These are phyloP conservation scores for Eutypella sp. DNA, from an alignment of 2,329 filamentous ascomycete genomes.

Conservation along the genomic window DNA sequence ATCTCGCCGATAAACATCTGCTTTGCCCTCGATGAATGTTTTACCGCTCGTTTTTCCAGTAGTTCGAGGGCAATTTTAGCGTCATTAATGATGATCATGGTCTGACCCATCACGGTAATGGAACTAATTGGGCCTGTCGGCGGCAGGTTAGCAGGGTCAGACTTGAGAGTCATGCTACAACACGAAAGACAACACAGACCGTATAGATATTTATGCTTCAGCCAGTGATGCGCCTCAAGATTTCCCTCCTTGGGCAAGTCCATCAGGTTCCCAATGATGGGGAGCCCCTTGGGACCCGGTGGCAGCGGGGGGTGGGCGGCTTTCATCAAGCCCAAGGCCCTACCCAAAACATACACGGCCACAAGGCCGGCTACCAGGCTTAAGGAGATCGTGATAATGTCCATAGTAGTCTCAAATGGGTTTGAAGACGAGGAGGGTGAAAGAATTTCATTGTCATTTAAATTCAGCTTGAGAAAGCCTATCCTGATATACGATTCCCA, in stretches of 20 bases:
- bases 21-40: constrained; percentile 30
- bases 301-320: constrained; percentile 37
- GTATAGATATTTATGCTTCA: constrained; percentile 35
- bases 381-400: no score
- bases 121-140: constrained; percentile 29
- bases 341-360: no score
- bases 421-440: no score
- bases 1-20: constrained; percentile 30
- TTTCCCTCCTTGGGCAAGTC: constrained; percentile 39
- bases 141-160: neutral
- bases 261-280: constrained; percentile 44
- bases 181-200: constrained; percentile 12
- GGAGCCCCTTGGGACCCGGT: constrained; percentile 44
- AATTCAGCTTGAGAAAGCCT: no score
- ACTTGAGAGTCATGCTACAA: neutral
- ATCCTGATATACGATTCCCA: no score
- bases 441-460: no score
- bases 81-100: constrained; percentile 37
- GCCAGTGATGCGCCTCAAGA: constrained; percentile 36
- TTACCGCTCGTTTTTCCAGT: constrained; percentile 29
- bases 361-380: no score
- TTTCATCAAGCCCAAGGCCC: no score
- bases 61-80: constrained; percentile 30
- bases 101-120: constrained; percentile 36
- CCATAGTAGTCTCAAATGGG: no score